phyloP scores from a whole-genome alignment of 2,329 filamentous ascomycete species.

The Penicillium corylophilum region DNA sequence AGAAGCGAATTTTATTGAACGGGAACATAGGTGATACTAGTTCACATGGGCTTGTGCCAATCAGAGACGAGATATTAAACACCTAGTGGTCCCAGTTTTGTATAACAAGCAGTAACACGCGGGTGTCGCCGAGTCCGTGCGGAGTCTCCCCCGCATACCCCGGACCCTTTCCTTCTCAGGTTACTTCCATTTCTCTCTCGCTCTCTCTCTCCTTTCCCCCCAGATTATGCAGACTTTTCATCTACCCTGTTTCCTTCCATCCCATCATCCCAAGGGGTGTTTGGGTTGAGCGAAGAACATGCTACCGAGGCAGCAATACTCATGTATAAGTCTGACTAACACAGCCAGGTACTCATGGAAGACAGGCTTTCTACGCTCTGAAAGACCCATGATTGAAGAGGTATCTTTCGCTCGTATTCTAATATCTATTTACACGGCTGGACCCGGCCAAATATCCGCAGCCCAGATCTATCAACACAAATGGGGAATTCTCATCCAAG shows the following conservation, averaged over 20 bases:
- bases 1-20: background rate
- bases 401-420: conserved; percentile 17
- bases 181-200: background rate
- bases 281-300: background rate
- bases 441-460: background rate
- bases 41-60: conserved; percentile 5
- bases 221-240: too few species aligned
- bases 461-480: conserved; percentile 16
- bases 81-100: conserved; percentile 3
- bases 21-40: conserved; percentile 7
- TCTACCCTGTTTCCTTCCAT: conserved; percentile 2
- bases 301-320: background rate
- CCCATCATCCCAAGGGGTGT: background rate
- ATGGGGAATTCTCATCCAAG: conserved; percentile 16
- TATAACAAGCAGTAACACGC: background rate
- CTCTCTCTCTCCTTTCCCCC: background rate
- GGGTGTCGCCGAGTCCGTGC: conserved; percentile 3
- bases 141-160: conserved; percentile 16
- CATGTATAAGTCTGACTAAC: background rate
- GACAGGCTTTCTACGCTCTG: background rate
- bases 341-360: background rate
- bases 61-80: conserved; percentile 12
- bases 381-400: background rate
- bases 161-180: conserved; percentile 10
- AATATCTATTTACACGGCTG: conserved; percentile 25